A percentile compares a stretch with the other conserved stretches of the same genome.
Conservation (phyloP, 257 asterid genomes). For the Nicotiana attenuata region DNA sequence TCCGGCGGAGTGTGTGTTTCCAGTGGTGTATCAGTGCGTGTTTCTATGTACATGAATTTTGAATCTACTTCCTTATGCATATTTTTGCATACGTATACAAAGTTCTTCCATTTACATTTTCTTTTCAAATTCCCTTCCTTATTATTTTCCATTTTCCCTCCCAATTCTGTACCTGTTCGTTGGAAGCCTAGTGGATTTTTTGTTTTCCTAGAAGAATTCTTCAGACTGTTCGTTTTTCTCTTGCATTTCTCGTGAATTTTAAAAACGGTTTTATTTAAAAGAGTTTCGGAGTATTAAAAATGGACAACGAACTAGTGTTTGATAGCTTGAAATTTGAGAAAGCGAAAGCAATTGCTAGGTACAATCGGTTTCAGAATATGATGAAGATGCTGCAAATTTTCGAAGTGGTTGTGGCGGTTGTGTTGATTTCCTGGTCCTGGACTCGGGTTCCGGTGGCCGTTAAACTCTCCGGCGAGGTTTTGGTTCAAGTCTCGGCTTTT, state of each 20-base stretch:
- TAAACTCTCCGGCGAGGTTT: constrained; percentile 15
- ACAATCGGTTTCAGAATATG: constrained; percentile 37
- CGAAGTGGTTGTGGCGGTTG: constrained; percentile 38
- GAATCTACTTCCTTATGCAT: constrained; percentile 24
- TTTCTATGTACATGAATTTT: constrained; percentile 31
- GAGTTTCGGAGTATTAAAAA: neutral
- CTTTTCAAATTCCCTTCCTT: constrained; percentile 7
- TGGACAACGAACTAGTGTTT: constrained; percentile 23
- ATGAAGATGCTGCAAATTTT: constrained; percentile 36
- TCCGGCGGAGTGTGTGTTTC: constrained; percentile 17
- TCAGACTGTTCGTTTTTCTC: neutral
- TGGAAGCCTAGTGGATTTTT: constrained; percentile 6
- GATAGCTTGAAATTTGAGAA: constrained; percentile 31
- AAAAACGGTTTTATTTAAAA: neutral
- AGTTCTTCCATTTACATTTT: constrained; percentile 6
- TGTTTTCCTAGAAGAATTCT: neutral
- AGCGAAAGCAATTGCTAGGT: constrained; percentile 36
- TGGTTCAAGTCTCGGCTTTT: constrained; percentile 19
- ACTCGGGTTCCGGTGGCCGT: constrained; percentile 39
- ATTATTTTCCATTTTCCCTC: constrained; percentile 9
- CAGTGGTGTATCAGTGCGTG: constrained; percentile 11
- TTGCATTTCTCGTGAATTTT: neutral
- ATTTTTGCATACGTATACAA: constrained; percentile 14
- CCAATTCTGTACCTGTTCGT: constrained; percentile 6
- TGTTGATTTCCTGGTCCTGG: constrained; percentile 64